Evolutionary conservation across 2,329 filamentous ascomycete genomes (phyloP).

Genomic region (Amauroascus verrucosus): DNA sequence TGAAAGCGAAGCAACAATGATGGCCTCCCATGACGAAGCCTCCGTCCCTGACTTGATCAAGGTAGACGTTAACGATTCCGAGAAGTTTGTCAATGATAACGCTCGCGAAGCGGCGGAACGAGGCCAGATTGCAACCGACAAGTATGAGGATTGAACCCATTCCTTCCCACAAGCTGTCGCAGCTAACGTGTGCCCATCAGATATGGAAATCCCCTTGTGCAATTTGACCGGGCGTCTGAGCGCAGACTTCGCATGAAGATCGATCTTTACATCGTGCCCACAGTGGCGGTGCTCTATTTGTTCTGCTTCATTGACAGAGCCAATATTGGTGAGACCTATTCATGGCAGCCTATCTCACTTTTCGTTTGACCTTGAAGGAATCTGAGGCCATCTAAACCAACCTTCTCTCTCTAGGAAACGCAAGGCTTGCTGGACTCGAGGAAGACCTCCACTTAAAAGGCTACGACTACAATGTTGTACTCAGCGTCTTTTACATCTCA

Average conservation of each 20-base stretch:
- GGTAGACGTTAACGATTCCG: background rate
- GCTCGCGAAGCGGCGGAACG: slow-evolving; percentile 34
- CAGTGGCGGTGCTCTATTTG: slow-evolving; percentile 55
- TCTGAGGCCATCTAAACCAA: too few relatives aligned
- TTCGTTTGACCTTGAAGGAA: too few relatives aligned
- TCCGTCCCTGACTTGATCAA: background rate
- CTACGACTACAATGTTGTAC: slow-evolving; percentile 59
- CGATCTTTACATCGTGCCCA: slow-evolving; percentile 55
- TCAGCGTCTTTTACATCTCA: slow-evolving; percentile 60
- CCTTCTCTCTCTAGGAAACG: slow-evolving; percentile 46
- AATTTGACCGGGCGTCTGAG: slow-evolving; percentile 51
- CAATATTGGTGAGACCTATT: slow-evolving; percentile 50
- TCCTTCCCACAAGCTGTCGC: background rate
- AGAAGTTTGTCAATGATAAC: background rate
- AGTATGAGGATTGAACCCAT: slow-evolving; percentile 23
- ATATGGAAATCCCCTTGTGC: slow-evolving; percentile 42
- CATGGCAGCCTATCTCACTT: background rate
- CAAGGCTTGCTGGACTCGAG: slow-evolving; percentile 54
- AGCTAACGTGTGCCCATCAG: slow-evolving; percentile 21
- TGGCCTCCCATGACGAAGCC: background rate
- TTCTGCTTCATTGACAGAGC: slow-evolving; percentile 68
- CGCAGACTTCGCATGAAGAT: slow-evolving; percentile 52
- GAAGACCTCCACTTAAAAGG: slow-evolving; percentile 49
- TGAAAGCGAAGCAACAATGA: background rate
- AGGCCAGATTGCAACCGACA: slow-evolving; percentile 41